phyloP scores from a whole-genome alignment of 2,329 filamentous ascomycete genomes.

The Cordyceps militaris region DNA sequence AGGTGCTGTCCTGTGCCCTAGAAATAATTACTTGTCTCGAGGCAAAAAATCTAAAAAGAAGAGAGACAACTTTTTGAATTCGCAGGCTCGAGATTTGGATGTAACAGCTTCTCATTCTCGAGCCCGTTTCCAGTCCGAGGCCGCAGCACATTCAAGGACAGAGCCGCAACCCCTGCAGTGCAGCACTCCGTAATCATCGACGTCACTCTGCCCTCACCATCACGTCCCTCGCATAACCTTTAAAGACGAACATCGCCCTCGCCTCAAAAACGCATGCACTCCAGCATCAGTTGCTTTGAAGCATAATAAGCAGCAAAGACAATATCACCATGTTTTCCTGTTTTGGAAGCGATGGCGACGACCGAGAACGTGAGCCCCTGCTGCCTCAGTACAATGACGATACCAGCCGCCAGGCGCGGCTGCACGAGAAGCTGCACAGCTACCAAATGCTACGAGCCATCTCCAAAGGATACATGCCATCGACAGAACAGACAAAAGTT shows the following conservation, averaged over 20 bases:
- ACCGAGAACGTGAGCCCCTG: slow-evolving; percentile 66
- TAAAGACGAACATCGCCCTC: not conserved
- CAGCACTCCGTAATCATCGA: not conserved
- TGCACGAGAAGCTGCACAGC: slow-evolving; percentile 85
- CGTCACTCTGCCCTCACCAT: slow-evolving; percentile 11
- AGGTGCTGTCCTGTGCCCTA: too few relatives aligned
- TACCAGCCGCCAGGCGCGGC: slow-evolving; percentile 65
- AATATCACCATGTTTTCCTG: slow-evolving; percentile 48
- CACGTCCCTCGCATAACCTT: not conserved
- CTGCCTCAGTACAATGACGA: slow-evolving; percentile 79
- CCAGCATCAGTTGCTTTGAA: not conserved
- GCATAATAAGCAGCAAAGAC: not conserved
- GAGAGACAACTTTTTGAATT: too few relatives aligned
- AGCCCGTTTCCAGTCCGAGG: not conserved
- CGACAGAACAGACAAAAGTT: slow-evolving; percentile 73
- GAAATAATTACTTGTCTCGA: too few relatives aligned
- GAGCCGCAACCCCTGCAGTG: not conserved
- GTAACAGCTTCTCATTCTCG: not conserved
- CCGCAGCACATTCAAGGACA: not conserved
- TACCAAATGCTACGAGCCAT: slow-evolving; percentile 88
- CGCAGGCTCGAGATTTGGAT: too few relatives aligned
- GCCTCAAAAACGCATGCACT: not conserved
- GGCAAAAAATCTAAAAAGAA: too few relatives aligned
- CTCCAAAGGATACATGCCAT: slow-evolving; percentile 82
- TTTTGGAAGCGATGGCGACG: slow-evolving; percentile 45